Base-by-base conservation (phyloP, 768 basidiomycete species). In the Lyophyllum shimeji region DNA sequence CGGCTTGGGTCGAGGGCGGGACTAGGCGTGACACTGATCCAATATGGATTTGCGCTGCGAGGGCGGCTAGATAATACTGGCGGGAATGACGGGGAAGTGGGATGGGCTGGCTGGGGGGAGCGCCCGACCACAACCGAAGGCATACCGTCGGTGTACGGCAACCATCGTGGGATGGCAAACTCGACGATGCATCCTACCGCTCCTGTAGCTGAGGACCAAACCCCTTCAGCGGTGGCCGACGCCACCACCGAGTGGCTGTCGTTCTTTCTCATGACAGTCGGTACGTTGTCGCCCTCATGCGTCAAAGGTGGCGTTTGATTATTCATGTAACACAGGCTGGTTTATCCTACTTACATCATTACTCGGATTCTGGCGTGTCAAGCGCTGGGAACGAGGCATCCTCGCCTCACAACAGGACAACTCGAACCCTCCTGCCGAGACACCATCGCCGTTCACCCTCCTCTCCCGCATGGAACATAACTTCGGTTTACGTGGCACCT, bases 21-120 rank as follows among this genome's bases (percentile, higher is more conserved):
- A 25, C 81, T 98, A 44, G 96, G 96, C n/a, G 81, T 98, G 56
- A 98, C 95, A 12, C 80, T 98, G 52, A 96, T 98, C 55, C 96
- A 98, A 69, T 95, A 95, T 69, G 95, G 96, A 25, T 88, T 96
- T 64, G 88, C 87, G 12, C 72, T 91, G 56, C 83, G 94, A 49
- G 77, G 78, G 11, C 69, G 73, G 34, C 67, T 81, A 50, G 81
- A 86, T 59, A 61, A 79, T 8, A 61, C 61, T 44, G 77, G 76
- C 57, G 67, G 60, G 33, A 59, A 63, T 21, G 69, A 67, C 12
- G 67, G 63, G 29, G 70, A 70, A 34, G 63, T 60, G 17, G 64
- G 58, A 40, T 71, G 77, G 74, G 67, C 67, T 43, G 59, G 67
- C 60, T 60, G 72, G 69, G 69, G 69, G 42, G 58, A 60, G 17